Conservation (phyloP, 257 asterid genomes). For the Rehmannia glutinosa region DNA sequence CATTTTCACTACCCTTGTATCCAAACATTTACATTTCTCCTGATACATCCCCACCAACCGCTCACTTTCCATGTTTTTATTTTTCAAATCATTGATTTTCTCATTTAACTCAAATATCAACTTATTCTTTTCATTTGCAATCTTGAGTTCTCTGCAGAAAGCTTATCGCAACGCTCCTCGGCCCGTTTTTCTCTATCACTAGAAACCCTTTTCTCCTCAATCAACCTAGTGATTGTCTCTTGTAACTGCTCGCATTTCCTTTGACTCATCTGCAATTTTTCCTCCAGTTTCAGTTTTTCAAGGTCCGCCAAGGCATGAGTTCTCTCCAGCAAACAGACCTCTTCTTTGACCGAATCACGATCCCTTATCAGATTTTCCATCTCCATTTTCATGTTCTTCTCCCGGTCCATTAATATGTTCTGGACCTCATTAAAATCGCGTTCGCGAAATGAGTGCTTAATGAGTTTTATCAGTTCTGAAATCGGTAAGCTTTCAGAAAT, state of each 20-base stretch:
- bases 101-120: neutral
- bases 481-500: slow-evolving; percentile 12
- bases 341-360: slow-evolving; percentile 1
- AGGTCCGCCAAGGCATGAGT: neutral
- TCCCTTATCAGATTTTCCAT: slow-evolving; percentile 18
- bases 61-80: slow-evolving; percentile 11
- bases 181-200: neutral
- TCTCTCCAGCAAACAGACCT: slow-evolving; percentile 14
- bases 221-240: slow-evolving; percentile 9
- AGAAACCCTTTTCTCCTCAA: neutral
- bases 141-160: neutral
- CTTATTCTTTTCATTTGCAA: slow-evolving; percentile 12
- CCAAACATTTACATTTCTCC: neutral
- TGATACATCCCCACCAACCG: neutral
- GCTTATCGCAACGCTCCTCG: neutral
- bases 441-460: slow-evolving; percentile 19
- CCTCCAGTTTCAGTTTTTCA: slow-evolving; percentile 8
- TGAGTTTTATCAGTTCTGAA: slow-evolving; percentile 21
- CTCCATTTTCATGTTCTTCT: slow-evolving; percentile 19
- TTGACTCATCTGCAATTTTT: slow-evolving; percentile 2
- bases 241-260: slow-evolving; percentile 5
- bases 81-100: slow-evolving; percentile 7
- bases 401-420: slow-evolving; percentile 22
- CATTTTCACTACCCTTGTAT: neutral
- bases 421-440: slow-evolving; percentile 25